Conservation (phyloP, 306 rosid species). For the Rosa persica region DNA sequence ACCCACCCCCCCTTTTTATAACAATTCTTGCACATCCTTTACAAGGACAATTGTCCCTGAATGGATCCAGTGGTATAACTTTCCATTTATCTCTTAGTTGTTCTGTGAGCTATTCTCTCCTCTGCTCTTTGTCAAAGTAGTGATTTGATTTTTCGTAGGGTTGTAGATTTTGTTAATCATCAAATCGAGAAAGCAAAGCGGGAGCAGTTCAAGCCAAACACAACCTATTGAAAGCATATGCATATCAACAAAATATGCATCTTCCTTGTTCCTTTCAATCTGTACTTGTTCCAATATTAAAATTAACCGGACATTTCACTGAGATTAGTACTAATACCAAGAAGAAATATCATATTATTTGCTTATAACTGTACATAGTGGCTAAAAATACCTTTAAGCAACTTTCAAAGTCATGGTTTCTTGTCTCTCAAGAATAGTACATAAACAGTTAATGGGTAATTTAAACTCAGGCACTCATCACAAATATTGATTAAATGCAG, state of each 20-base stretch:
- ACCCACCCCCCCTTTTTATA: background rate
- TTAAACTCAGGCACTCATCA: background rate
- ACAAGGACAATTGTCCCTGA: background rate
- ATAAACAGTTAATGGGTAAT: background rate
- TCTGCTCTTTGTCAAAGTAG: background rate
- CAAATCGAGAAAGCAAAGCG: background rate
- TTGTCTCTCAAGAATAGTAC: background rate
- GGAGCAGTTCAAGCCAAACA: background rate
- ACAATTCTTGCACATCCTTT: background rate
- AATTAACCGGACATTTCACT: conserved; percentile 26
- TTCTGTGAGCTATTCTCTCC: background rate
- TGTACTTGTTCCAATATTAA: conserved; percentile 4
- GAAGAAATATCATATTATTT: background rate
- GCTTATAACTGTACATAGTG: background rate
- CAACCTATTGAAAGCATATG: background rate
- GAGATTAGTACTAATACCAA: background rate
- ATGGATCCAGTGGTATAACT: background rate
- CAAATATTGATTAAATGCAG: background rate
- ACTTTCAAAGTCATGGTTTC: conserved; percentile 22
- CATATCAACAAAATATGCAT: background rate
- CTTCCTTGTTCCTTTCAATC: conserved; percentile 5
- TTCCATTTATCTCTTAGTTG: background rate
- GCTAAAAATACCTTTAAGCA: conserved; percentile 7
- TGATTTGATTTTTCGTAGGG: background rate
- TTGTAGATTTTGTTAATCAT: background rate